Conservation (phyloP, 2,329 filamentous ascomycete genomes). For the Microsporum audouinii region DNA sequence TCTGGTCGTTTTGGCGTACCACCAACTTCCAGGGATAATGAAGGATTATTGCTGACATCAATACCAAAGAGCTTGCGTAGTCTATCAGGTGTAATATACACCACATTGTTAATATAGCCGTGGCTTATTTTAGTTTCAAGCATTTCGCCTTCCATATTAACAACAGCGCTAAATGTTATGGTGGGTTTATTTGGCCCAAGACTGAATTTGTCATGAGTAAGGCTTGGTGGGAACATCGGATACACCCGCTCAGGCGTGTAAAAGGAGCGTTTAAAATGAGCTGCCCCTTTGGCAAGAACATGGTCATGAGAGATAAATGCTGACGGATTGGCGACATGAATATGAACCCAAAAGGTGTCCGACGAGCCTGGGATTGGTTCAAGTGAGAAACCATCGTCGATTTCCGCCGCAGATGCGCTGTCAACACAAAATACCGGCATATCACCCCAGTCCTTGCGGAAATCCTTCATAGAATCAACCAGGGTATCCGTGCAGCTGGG, state of each 20-base stretch:
- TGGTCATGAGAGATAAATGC: constrained; percentile 46
- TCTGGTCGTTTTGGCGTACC: constrained; percentile 19
- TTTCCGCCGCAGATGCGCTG: constrained; percentile 42
- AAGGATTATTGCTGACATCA: constrained; percentile 12
- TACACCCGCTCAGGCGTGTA: constrained; percentile 45
- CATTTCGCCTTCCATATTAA: constrained; percentile 42
- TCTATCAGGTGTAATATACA: constrained; percentile 40
- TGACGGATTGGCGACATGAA: constrained; percentile 54
- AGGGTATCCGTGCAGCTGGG: constrained; percentile 22
- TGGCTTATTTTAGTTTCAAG: constrained; percentile 44
- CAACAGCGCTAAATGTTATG: constrained; percentile 49
- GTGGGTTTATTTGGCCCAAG: constrained; percentile 43
- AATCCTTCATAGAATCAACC: constrained; percentile 44
- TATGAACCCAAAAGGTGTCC: constrained; percentile 46
- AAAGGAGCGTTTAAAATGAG: constrained; percentile 42
- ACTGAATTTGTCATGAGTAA: constrained; percentile 44
- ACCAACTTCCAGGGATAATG: constrained; percentile 23
- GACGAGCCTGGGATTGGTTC: constrained; percentile 37
- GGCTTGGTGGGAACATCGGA: constrained; percentile 44
- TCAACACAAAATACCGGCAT: constrained; percentile 52
- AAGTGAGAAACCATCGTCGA: constrained; percentile 53
- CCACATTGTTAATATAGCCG: constrained; percentile 45
- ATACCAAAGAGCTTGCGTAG: constrained; percentile 31
- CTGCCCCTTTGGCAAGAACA: constrained; percentile 43
- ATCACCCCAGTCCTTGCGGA: constrained; percentile 48